Evolutionary conservation across 768 basidiomycete species (phyloP), one percentile per base, ranked within the genome.

Genomic region (Lactarius vividus): DNA sequence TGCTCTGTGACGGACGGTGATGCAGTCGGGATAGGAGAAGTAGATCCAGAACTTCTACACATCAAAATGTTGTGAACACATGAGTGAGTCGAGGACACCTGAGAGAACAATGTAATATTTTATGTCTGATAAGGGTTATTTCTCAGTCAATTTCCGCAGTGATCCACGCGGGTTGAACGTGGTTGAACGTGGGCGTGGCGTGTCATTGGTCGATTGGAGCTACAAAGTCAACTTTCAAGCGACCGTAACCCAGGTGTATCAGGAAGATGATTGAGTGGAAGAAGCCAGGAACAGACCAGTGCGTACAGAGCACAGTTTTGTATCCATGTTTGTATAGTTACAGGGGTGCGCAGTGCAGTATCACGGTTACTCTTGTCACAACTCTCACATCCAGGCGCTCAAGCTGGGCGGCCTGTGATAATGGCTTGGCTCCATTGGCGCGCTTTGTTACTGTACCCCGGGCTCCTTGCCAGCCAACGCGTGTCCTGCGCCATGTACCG

Each of bases 391-490:
- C 4, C 13, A 23, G 46, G 44, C 44, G 46, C 46, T 16, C 49
- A 28, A 52, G 49, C 23, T 26, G 49, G 23, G 46, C 11, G 10
- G 23, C 46, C 23, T 26, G 46, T 49, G 46, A 49, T 46, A 49
- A 26, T 49, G 18, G 11, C n/a, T 49, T 49, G 46, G 23, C 49
- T 52, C 13, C 26, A 26, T 26, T 52, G 46, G 23, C 4, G 49
- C 26, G 49, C n/a, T 23, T 49, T 13, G n/a, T 49, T 11, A 33
- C 33, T 33, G 33, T 33, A 28, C 26, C 26, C 26, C 26, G 49
- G 46, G 49, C 29, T 20, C 63, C 33, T 40, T 53, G 39, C 52
- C 20, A n/a, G 10, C 33, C 57, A 63, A 46, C 66, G 52, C 61
- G 52, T 59, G 35, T 44, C 20, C 26, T 28, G 49, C 61, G 33